These are phyloP conservation scores for Scenedesmus sp. DNA, from an alignment of 163 green algal genomes.

Conservation along the genomic window DNA sequence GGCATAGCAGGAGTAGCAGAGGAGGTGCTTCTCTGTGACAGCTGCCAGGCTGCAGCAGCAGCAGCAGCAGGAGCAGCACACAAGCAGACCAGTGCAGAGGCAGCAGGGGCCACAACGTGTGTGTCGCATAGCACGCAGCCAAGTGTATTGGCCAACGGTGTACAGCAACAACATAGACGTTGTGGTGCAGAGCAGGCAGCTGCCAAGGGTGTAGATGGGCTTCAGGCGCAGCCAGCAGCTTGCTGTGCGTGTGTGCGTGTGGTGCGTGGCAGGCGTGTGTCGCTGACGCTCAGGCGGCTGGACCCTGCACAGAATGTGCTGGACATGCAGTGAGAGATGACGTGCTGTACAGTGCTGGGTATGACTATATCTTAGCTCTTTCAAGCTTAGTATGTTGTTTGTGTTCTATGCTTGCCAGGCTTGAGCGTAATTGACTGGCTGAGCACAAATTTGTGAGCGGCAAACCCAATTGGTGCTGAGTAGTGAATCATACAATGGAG, in stretches of 20 bases:
- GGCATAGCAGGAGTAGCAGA: slow-evolving; percentile 48
- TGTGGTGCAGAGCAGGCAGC: neutral
- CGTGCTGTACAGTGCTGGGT: too few relatives aligned
- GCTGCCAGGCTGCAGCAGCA: neutral
- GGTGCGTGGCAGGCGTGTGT: slow-evolving; percentile 50
- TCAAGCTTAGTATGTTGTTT: too few relatives aligned
- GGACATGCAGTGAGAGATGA: neutral
- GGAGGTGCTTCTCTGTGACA: slow-evolving; percentile 27
- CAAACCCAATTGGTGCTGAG: too few relatives aligned
- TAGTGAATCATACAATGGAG: too few relatives aligned
- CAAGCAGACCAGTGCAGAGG: neutral
- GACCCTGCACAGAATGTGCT: neutral
- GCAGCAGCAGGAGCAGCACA: neutral
- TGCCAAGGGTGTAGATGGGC: neutral
- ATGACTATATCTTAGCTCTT: too few relatives aligned
- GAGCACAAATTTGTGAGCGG: too few relatives aligned
- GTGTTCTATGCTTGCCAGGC: too few relatives aligned
- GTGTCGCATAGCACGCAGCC: neutral
- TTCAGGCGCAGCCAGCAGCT: too few relatives aligned
- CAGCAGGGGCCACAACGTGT: neutral
- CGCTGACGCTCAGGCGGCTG: slow-evolving; percentile 56
- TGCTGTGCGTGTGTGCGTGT: neutral
- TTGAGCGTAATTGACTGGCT: too few relatives aligned
- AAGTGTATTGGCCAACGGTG: neutral
- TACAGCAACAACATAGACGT: neutral